These are phyloP conservation scores for Claviceps africana DNA, from an alignment of 2,329 filamentous ascomycete genomes.

Conservation along the genomic window DNA sequence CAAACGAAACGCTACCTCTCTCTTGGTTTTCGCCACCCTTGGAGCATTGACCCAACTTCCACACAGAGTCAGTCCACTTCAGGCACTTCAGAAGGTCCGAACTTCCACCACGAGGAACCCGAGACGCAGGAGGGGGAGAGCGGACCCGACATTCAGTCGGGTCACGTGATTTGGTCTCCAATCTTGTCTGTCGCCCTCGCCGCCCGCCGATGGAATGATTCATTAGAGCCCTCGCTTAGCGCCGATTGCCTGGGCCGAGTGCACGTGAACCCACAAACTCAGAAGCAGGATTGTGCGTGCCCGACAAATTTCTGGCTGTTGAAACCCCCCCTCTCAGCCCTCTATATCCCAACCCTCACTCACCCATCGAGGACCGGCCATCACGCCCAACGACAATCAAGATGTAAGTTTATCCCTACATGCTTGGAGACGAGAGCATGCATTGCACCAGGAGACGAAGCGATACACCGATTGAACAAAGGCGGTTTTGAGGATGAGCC, in stretches of 20 bases:
- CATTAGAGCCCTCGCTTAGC: constrained; percentile 28
- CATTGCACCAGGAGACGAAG: not conserved
- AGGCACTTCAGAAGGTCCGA: too few species aligned
- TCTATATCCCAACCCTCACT: constrained; percentile 18
- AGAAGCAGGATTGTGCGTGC: constrained; percentile 19
- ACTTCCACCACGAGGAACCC: too few species aligned
- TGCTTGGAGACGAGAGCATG: not conserved
- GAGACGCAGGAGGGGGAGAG: too few species aligned
- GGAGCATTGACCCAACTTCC: too few species aligned
- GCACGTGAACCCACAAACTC: constrained; percentile 31
- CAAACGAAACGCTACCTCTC: too few species aligned
- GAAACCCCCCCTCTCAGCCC: constrained; percentile 25
- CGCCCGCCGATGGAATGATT: constrained; percentile 10
- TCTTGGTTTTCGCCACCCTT: too few species aligned
- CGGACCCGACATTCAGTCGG: not conserved
- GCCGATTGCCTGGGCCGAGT: constrained; percentile 15
- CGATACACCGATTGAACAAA: constrained; percentile 3
- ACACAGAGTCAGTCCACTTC: too few species aligned
- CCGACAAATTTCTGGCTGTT: constrained; percentile 27
- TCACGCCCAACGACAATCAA: constrained; percentile 28
- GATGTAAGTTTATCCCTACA: constrained; percentile 25
- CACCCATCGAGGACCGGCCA: constrained; percentile 28
- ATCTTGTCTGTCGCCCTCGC: not conserved
- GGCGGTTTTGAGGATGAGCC: constrained; percentile 1
- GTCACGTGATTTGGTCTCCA: constrained; percentile 9